Conservation (phyloP, 1,284 basidiomycete genomes). For the Filobasidium uniguttulatum region DNA sequence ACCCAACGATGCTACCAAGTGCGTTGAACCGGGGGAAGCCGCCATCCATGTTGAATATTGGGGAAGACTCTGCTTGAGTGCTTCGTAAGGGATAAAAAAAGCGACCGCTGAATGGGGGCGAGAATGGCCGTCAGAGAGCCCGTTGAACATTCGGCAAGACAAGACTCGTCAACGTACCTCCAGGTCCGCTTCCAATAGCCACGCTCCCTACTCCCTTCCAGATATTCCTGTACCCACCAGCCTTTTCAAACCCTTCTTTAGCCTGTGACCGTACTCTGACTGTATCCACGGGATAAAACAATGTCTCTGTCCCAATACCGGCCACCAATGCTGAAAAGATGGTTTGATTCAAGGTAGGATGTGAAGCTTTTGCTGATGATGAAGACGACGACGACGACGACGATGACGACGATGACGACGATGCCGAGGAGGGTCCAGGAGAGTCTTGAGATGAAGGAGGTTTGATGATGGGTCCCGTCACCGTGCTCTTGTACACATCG, state of each 20-base stretch:
- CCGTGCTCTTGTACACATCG: too few relatives aligned
- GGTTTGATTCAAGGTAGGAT: too few relatives aligned
- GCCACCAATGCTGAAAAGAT: too few relatives aligned
- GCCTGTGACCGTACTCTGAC: slow-evolving; percentile 92
- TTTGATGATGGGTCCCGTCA: too few relatives aligned
- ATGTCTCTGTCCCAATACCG: slow-evolving; percentile 46
- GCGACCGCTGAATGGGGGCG: slow-evolving; percentile 52
- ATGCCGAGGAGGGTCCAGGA: too few relatives aligned
- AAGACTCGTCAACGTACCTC: slow-evolving; percentile 48
- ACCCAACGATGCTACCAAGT: slow-evolving; percentile 65
- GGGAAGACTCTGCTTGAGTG: slow-evolving; percentile 62
- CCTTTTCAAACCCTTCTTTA: slow-evolving; percentile 64
- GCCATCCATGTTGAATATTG: slow-evolving; percentile 34
- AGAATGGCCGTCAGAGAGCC: not conserved
- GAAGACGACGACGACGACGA: too few relatives aligned
- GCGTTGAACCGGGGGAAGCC: slow-evolving; percentile 53
- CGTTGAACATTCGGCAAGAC: not conserved
- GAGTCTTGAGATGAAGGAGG: too few relatives aligned
- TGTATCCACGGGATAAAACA: slow-evolving; percentile 94
- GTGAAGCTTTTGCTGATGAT: too few relatives aligned
- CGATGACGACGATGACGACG: too few relatives aligned
- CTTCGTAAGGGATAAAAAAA: slow-evolving; percentile 93
- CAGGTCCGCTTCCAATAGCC: slow-evolving; percentile 85
- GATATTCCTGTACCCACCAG: slow-evolving; percentile 79
- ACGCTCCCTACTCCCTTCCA: slow-evolving; percentile 93